Evolutionary conservation across 768 basidiomycete genomes (phyloP).

Genomic region (Termitomyces sp.): DNA sequence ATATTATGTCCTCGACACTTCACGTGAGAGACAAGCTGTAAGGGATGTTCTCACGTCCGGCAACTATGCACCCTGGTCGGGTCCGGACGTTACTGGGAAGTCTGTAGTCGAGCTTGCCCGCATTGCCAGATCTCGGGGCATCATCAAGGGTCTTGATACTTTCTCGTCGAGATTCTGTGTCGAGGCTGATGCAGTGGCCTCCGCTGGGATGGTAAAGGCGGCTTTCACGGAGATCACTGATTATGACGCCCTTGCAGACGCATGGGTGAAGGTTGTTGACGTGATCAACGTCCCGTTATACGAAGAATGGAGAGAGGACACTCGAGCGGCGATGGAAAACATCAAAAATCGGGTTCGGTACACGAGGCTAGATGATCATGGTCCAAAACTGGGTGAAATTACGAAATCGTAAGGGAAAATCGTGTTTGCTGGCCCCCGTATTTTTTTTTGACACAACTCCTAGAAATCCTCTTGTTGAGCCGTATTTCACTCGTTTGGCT

Average conservation of each 20-base stretch:
- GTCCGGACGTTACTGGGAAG: conserved; percentile 55
- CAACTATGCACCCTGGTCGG: conserved; percentile 55
- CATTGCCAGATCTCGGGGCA: conserved; percentile 48
- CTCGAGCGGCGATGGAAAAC: conserved; percentile 65
- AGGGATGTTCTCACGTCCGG: conserved; percentile 48
- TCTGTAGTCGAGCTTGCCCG: conserved; percentile 63
- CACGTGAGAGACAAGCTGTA: conserved; percentile 58
- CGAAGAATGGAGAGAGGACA: conserved; percentile 82
- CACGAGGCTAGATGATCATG: conserved; percentile 74
- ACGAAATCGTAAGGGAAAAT: conserved; percentile 52
- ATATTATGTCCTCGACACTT: conserved; percentile 85
- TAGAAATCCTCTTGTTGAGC: conserved; percentile 83
- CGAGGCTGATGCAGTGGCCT: conserved; percentile 54
- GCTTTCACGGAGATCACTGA: conserved; percentile 52
- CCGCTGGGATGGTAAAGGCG: conserved; percentile 74
- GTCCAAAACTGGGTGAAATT: conserved; percentile 83
- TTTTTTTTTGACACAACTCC: conserved; percentile 6
- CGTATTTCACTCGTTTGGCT: conserved; percentile 85
- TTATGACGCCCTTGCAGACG: conserved; percentile 54
- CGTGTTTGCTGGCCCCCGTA: not conserved
- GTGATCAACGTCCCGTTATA: conserved; percentile 89
- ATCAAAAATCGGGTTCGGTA: conserved; percentile 78
- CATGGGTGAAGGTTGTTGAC: conserved; percentile 78
- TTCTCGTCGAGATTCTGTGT: conserved; percentile 68
- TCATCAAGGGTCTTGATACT: conserved; percentile 56